Evolutionary conservation across 768 basidiomycete species (phyloP).

Genomic region (Mycena rebaudengoi): DNA sequence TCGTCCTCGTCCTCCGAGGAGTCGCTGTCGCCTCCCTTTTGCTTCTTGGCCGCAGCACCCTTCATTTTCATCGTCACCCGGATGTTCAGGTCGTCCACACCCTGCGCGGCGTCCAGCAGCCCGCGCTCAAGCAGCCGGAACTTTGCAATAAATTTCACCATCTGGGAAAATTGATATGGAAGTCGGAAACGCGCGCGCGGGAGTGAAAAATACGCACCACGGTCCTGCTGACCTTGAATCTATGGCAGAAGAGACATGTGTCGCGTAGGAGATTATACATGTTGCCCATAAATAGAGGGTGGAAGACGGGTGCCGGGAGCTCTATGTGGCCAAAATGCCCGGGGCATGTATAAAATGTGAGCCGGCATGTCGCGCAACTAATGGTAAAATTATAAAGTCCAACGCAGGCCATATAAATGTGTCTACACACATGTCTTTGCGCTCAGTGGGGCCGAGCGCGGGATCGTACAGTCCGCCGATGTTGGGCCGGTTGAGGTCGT

Average conservation of each 20-base stretch:
- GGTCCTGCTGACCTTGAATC: constrained; percentile 82
- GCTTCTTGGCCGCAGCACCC: constrained; percentile 14
- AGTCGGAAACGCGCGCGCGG: constrained; percentile 7
- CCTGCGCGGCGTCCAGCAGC: constrained; percentile 81
- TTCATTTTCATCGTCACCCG: constrained; percentile 43
- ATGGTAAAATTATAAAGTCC: constrained; percentile 20
- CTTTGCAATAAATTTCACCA: constrained; percentile 86
- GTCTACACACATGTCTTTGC: constrained; percentile 85
- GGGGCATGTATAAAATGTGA: constrained; percentile 94
- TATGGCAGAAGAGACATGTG: constrained; percentile 94
- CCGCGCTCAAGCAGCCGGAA: constrained; percentile 90
- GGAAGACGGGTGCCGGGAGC: constrained; percentile 93
- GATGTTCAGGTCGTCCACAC: constrained; percentile 73
- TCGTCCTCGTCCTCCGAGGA: constrained; percentile 45
- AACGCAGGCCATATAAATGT: constrained; percentile 17
- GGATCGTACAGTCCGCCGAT: constrained; percentile 95
- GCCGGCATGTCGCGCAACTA: constrained; percentile 94
- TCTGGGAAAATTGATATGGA: constrained; percentile 48
- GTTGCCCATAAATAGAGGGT: constrained; percentile 94
- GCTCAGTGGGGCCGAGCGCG: constrained; percentile 89
- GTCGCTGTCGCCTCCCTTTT: constrained; percentile 45
- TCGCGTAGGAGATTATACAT: constrained; percentile 88
- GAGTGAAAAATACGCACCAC: constrained; percentile 53
- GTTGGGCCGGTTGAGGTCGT: constrained; percentile 93
- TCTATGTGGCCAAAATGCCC: constrained; percentile 99